Base-by-base conservation (phyloP, 2,329 filamentous ascomycete genomes). In the Chrysoporthe cubensis region DNA sequence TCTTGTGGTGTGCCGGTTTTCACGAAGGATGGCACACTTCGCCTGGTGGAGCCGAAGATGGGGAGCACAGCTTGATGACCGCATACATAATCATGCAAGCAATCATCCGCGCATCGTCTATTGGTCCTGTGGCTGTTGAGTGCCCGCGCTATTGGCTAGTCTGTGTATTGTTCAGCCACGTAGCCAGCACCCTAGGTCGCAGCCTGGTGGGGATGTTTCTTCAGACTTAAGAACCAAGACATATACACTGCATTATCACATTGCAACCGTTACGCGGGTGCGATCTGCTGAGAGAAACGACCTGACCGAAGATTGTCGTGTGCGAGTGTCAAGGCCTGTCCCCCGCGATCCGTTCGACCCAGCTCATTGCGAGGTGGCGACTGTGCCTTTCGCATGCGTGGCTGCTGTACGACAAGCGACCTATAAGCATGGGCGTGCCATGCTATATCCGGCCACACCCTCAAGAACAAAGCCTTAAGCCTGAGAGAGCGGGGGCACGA, bases 1-100 rank as follows among this genome's bases (percentile, higher is more conserved):
- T 40, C n/a, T 57, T 37, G 1, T 11, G 54, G 16, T 40, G 16
- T 57, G 32, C 9, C 32, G 52, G 26, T 34, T 37, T 9, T 37
- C 50, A 56, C 21, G 13, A 26, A n/a, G 50, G 26, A 16, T 16
- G 50, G 13, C 50, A 54, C 50, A 16, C 26, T 54, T 34, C 11
- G 14, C 16, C 34, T 58, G 9, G 18, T 44, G 57, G 57, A 9
- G 57, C 40, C 26, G 57, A 8, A 60, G 40, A 40, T 14, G 54
- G 40, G 54, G n/a, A 26, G n/a, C 57, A 26, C 57, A 44, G n/a
- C 57, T 40, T 60, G 57, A 42, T 60, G 57, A 60, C 57, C 40
- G 57, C 57, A 42, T 60, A 43, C 37, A 54, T 21, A 54, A 32
- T 11, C 32, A 60, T 60, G 57, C 57, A 60, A 44, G 57, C 13